Conservation (phyloP, 2,329 filamentous ascomycete genomes). For the Fusarium redolens region DNA sequence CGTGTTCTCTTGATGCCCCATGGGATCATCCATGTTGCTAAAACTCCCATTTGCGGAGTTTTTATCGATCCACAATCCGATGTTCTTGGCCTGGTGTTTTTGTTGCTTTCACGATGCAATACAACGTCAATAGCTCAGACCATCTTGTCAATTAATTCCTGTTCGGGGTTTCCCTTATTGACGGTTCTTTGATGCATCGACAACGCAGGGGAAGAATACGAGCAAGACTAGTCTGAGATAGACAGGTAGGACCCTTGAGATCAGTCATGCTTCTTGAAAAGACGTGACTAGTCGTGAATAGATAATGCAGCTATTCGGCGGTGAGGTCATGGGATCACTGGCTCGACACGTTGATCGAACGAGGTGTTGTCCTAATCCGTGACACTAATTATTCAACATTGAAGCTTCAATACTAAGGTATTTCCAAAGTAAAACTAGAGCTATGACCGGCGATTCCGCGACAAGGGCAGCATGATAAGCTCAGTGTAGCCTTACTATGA, state of each 20-base stretch:
- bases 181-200: conserved; percentile 15
- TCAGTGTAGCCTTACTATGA: background rate
- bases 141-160: conserved; percentile 15
- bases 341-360: conserved; percentile 10
- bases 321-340: conserved; percentile 35
- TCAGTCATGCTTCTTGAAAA: conserved; percentile 5
- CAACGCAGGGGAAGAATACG: conserved; percentile 37
- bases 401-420: background rate
- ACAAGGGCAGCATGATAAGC: background rate
- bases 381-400: background rate
- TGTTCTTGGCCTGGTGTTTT: background rate
- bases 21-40: conserved; percentile 25
- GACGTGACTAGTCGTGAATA: background rate
- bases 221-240: conserved; percentile 21
- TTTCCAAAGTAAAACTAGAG: background rate
- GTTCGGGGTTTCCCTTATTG: conserved; percentile 5
- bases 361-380: background rate
- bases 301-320: conserved; percentile 6
- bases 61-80: conserved; percentile 17
- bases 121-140: conserved; percentile 19
- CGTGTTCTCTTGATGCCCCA: conserved; percentile 15
- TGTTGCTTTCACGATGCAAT: background rate
- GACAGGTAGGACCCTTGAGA: conserved; percentile 20
- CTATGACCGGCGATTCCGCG: conserved; percentile 7
- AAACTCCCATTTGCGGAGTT: conserved; percentile 29